phyloP scores from a whole-genome alignment of 2,329 filamentous ascomycete species.

The Pezicula neosporulosa region DNA sequence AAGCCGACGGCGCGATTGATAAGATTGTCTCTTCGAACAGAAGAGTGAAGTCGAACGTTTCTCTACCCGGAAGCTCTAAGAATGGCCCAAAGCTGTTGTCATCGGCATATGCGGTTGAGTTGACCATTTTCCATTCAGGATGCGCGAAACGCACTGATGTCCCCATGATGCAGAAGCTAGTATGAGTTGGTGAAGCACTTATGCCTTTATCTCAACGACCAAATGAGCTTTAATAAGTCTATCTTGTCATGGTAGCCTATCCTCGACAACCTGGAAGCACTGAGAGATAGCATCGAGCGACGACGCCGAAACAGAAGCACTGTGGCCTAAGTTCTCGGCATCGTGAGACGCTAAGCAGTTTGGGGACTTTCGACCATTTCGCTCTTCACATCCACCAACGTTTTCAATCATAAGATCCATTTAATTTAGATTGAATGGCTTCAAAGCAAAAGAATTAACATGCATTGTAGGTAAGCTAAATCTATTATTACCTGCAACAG shows the following conservation, averaged over 20 bases:
- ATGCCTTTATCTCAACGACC: background rate
- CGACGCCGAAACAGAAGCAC: background rate
- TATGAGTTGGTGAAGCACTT: background rate
- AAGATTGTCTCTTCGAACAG: slow-evolving; percentile 25
- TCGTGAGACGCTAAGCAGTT: too few species aligned
- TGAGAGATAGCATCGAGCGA: background rate
- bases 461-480: background rate
- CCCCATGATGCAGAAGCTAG: slow-evolving; percentile 2
- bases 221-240: background rate
- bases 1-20: slow-evolving; percentile 19
- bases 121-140: slow-evolving; percentile 2
- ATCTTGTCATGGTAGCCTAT: background rate
- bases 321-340: background rate
- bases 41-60: slow-evolving; percentile 23
- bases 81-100: slow-evolving; percentile 17
- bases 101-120: slow-evolving; percentile 3
- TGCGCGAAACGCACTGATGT: background rate
- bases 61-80: slow-evolving; percentile 5
- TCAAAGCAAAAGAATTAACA: background rate
- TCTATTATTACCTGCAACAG: background rate
- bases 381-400: background rate
- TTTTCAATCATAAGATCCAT: background rate
- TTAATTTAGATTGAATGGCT: background rate
- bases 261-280: background rate
- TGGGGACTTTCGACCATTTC: too few species aligned